A percentile compares a stretch with the other conserved stretches of the same genome.
Conservation (phyloP, 139 green algal species). For the Coccomyxa sp. region DNA sequence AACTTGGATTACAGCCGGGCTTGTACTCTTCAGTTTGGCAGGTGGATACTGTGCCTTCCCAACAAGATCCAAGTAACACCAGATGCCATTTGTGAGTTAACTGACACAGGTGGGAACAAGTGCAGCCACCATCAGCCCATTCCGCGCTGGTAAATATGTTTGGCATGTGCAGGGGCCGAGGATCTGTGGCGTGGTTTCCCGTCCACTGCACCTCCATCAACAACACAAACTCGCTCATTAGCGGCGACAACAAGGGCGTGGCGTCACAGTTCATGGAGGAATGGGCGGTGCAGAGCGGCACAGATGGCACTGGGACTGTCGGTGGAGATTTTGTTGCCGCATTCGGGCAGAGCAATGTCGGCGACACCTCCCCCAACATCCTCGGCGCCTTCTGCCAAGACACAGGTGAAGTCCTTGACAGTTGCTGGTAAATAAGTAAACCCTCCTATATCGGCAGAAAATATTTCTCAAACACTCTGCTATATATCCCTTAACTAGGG, state of each 20-base stretch:
- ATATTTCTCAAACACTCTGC: no score
- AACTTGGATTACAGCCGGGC: no score
- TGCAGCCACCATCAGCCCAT: no score
- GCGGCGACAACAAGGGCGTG: conserved; percentile 82
- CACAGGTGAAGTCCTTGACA: conserved; percentile 41
- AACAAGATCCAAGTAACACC: no score
- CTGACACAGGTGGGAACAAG: no score
- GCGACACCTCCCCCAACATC: conserved; percentile 76
- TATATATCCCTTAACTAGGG: no score
- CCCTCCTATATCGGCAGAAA: no score
- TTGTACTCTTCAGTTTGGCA: no score
- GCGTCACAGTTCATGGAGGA: conserved; percentile 68
- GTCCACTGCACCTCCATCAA: conserved; percentile 89
- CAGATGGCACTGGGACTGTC: background rate
- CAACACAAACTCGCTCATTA: conserved; percentile 81
- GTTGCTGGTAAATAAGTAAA: no score
- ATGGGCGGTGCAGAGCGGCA: conserved; percentile 8
- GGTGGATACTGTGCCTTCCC: no score
- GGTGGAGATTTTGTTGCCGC: conserved; percentile 54
- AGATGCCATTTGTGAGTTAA: no score
- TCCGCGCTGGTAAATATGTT: no score
- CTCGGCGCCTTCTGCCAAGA: conserved; percentile 71
- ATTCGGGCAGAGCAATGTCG: conserved; percentile 75
- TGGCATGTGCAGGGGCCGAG: conserved; percentile 23
- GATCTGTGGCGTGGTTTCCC: conserved; percentile 66